Base-by-base conservation (phyloP, 148 eudicot species). In the Drosera capensis region DNA sequence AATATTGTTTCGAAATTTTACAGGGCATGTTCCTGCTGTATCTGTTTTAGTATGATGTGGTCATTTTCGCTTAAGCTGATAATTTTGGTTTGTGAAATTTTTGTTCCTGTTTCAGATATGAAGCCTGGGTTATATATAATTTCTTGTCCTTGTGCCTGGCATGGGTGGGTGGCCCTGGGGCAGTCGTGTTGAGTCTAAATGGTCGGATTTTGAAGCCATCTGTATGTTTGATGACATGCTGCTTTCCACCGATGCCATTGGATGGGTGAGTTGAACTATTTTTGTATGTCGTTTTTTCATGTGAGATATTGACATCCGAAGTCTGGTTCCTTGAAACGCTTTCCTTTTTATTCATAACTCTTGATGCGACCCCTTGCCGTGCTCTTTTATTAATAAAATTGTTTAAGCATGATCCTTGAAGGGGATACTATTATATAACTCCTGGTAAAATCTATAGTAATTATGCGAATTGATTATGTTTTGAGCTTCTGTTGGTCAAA, bases 81-180 rank as follows among this genome's bases (percentile, higher is more conserved):
- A n/a, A 14, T 8, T 21, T 3, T 0, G n/a, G n/a, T n/a, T n/a
- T n/a, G n/a, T 23, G 28, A 14, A 20, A 5, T n/a, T 39, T 36
- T 25, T n/a, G 0, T 28, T 66, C 19, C 19, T 60, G 47, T 59
- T 68, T 28, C 79, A 88, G 97, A 75, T 88, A 88, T 55, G 97
- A 88, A 71, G 97, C 97, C 20, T 88, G 97, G 97, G 97, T 88
- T 31, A 88, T 88, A 25, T 88, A 88, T 58, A 88, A 88, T 68
- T 88, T 88, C 54, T 62, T 88, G 25, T 78, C 97, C 20, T 58
- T 88, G 65, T 88, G 97, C 72, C 66, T 88, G 66, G 97, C 83
- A 30, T 88, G 97, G 94, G 97, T 88, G 7, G 97, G 97, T 58
- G 97, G 97, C 31, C 94, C 97, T 12, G 94, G 97, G 44, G 83